Evolutionary conservation across 2,329 filamentous ascomycete species (phyloP).

Genomic region (Pseudogymnoascus sp.): DNA sequence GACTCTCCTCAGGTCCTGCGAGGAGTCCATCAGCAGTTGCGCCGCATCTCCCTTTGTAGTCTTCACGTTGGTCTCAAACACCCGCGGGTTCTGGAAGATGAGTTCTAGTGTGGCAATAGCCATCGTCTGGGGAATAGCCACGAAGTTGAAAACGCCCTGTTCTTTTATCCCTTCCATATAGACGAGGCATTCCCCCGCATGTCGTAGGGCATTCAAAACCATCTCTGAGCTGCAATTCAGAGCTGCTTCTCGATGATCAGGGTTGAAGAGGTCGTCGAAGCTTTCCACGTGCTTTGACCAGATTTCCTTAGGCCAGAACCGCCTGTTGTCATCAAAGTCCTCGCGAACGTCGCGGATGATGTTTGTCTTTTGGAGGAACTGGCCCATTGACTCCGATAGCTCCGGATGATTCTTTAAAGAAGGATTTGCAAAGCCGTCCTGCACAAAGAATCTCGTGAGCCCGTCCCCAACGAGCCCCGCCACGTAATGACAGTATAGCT

Average conservation of each 20-base stretch:
- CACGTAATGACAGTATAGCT: slow-evolving; percentile 96
- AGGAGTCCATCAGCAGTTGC: slow-evolving; percentile 82
- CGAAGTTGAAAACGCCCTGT: slow-evolving; percentile 98
- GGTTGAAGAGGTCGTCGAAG: slow-evolving; percentile 84
- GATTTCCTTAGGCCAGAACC: slow-evolving; percentile 93
- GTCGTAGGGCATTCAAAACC: slow-evolving; percentile 79
- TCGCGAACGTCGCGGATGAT: slow-evolving; percentile 94
- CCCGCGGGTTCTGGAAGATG: slow-evolving; percentile 80
- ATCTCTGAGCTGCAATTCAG: slow-evolving; percentile 86
- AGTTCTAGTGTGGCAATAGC: slow-evolving; percentile 89
- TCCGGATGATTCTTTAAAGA: slow-evolving; percentile 68
- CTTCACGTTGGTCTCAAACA: slow-evolving; percentile 86
- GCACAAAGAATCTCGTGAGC: slow-evolving; percentile 80
- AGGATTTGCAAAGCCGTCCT: slow-evolving; percentile 76
- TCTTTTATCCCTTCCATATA: slow-evolving; percentile 93
- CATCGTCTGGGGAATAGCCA: slow-evolving; percentile 94
- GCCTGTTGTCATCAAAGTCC: slow-evolving; percentile 75
- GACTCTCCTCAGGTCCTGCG: slow-evolving; percentile 75
- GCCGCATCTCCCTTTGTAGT: slow-evolving; percentile 94
- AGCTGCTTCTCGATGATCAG: slow-evolving; percentile 66
- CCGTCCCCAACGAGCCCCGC: slow-evolving; percentile 97
- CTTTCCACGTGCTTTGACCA: slow-evolving; percentile 91
- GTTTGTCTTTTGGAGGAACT: slow-evolving; percentile 97
- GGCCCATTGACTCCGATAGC: slow-evolving; percentile 90
- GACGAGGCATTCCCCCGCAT: slow-evolving; percentile 89